These are phyloP conservation scores for Drosera spatulata DNA, from an alignment of 179 eudicot genomes.

Conservation along the genomic window DNA sequence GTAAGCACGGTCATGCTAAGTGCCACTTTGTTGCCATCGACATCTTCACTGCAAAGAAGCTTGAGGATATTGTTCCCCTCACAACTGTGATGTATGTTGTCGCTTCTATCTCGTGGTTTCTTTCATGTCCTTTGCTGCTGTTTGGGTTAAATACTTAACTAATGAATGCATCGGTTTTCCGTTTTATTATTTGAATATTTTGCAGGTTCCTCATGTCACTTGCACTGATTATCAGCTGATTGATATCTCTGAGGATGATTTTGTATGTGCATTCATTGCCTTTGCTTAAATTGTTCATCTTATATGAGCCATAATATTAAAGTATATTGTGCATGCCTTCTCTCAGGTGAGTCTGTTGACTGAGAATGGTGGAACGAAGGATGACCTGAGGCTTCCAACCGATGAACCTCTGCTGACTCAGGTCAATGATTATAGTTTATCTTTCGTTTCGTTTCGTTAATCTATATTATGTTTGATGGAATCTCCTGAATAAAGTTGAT, in stretches of 20 bases:
- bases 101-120: neutral
- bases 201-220: slow-evolving; percentile 71
- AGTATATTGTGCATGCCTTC: neutral
- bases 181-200: neutral
- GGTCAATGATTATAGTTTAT: slow-evolving; percentile 13
- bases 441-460: too few relatives aligned
- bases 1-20: slow-evolving; percentile 87
- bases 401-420: slow-evolving; percentile 45
- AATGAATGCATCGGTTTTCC: neutral
- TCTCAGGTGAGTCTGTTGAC: slow-evolving; percentile 54
- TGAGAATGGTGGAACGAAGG: slow-evolving; percentile 61
- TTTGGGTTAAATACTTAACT: neutral
- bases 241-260: slow-evolving; percentile 39
- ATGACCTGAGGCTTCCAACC: slow-evolving; percentile 66
- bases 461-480: too few relatives aligned
- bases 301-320: neutral
- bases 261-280: slow-evolving; percentile 30
- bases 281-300: too few relatives aligned
- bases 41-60: slow-evolving; percentile 66
- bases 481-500: too few relatives aligned
- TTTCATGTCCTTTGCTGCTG: too few relatives aligned
- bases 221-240: slow-evolving; percentile 55
- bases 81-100: slow-evolving; percentile 63
- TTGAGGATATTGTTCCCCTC: slow-evolving; percentile 88
- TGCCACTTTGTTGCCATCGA: slow-evolving; percentile 73